Evolutionary conservation across 257 asterid genomes (phyloP), one percentile per base, ranked within the genome.

Genomic region (Petunia axillaris): DNA sequence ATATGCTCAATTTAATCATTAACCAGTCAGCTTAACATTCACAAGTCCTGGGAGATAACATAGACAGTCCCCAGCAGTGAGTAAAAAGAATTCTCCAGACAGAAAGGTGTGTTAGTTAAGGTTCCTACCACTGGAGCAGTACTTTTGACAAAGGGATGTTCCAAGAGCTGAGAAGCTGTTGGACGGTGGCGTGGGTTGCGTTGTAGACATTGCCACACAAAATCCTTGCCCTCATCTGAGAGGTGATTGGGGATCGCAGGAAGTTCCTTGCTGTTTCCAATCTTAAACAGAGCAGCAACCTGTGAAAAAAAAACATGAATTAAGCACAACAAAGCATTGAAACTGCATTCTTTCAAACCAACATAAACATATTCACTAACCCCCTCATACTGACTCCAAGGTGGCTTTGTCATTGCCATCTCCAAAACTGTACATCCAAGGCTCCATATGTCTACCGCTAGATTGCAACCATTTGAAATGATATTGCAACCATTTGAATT

Each of bases 301-400:
- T 95, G 78, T 62, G 64, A n/a, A 80, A 66, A 67, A 85, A 87
- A 64, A 85, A 83, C 16, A 54, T 25, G 53, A 83, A 76, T 39
- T 59, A 46, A 46, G 80, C 39, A 76, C 11, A 37, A 76, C 70
- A 39, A 76, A 58, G 53, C 38, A 76, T n/a, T 11, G 54, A 58
- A 76, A 76, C 53, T 39, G 8, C 16, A 55, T 10, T 60, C 16
- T 10, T 46, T 70, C 46, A 10, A 59, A 46, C 77, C 75, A 46
- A 78, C 81, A 83, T 53, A 79, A 79, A 52, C 82, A 64, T 82
- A 78, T 78, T 74, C 71, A 86, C 99, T 57, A 16, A 95, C 99
- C 99, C 99, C 98, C 91, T 93, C 98, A 85, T 93, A 95, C 87
- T 95, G 97, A 86, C 95, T 92, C 98, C 98, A 95, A 68, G 99